Base-by-base conservation (phyloP, 208 protist species). In the Leishmania guyanensis region DNA sequence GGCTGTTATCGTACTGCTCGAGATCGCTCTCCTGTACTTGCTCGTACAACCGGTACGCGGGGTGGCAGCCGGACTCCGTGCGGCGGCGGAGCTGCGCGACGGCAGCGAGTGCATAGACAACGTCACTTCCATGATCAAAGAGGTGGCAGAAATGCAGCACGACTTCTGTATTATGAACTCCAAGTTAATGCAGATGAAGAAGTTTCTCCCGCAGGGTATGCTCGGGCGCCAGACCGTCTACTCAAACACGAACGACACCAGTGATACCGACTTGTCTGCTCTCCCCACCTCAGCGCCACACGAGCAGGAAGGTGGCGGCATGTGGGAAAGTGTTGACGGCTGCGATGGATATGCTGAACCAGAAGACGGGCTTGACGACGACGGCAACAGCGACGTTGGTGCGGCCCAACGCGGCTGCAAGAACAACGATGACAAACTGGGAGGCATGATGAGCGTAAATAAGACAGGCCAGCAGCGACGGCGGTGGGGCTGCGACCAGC, bases 111-210 rank as follows among this genome's bases (percentile, higher is more conserved):
- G 50, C 68, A 73, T 84, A n/a, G 74, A 80, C 20, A 2, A 70
- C 39, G 77, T 69, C 48, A 66, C 85, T 22, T 87, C 85, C 17
- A 46, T 90, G 8, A 75, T 94, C 36, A 85, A 75, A n/a, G 90
- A 94, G 73, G 66, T 94, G 8, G 83, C 87, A 8, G 75, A 79
- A 22, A 91, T 94, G 85, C 90, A 92, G 77, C 54, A 68, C 54
- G 26, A 92, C 75, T 92, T 94, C n/a, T 54, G 60, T 48, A 83
- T 85, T 12, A 84, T 94, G 81, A 91, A 89, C 77, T 26, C 62
- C 29, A 83, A 92, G 82, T 80, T 94, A 1, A 88, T 90, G 81
- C 86, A 82, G 48, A 91, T 94, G 89, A 94, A 90, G 79, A 75
- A 79, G 36, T 90, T 92, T 69, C 53, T 92, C 29, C 89, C 89